phyloP scores from a whole-genome alignment of 768 basidiomycete species.

The Psilocybe azurescens region DNA sequence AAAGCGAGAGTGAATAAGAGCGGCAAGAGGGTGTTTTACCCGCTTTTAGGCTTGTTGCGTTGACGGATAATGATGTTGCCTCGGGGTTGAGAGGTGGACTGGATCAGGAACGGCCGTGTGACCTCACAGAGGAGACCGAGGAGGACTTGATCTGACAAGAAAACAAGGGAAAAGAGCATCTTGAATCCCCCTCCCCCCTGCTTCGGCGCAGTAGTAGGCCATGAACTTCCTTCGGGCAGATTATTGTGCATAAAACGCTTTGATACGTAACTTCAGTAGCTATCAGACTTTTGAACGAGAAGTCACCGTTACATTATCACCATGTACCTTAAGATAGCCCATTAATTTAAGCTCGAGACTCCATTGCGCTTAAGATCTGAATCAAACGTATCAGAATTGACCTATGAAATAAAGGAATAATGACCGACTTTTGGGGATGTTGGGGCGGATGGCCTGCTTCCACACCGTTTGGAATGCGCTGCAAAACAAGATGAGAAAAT shows the following conservation, averaged over 20 bases:
- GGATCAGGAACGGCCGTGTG: slow-evolving; percentile 27
- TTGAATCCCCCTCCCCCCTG: background rate
- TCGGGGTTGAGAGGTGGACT: slow-evolving; percentile 25
- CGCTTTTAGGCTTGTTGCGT: slow-evolving; percentile 33
- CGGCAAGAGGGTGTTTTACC: slow-evolving; percentile 29
- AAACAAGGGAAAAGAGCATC: background rate
- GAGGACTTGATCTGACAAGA: background rate
- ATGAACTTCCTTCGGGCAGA: no score
- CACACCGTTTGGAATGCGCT: slow-evolving; percentile 46
- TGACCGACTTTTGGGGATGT: slow-evolving; percentile 36
- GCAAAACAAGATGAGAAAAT: background rate
- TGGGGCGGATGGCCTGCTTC: slow-evolving; percentile 39
- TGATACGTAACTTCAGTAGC: no score
- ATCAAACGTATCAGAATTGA: background rate
- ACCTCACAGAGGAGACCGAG: background rate
- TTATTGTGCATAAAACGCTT: no score
- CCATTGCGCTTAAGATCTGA: slow-evolving; percentile 26
- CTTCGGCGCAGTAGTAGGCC: background rate
- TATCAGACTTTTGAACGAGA: no score
- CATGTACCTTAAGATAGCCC: background rate
- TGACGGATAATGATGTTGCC: slow-evolving; percentile 23
- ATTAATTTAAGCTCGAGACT: slow-evolving; percentile 21
- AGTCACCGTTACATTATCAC: no score
- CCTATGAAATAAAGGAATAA: background rate
- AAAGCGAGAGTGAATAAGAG: slow-evolving; percentile 26